phyloP scores from a whole-genome alignment of 2,329 filamentous ascomycete genomes.

The Magnaporthiopsis poae region DNA sequence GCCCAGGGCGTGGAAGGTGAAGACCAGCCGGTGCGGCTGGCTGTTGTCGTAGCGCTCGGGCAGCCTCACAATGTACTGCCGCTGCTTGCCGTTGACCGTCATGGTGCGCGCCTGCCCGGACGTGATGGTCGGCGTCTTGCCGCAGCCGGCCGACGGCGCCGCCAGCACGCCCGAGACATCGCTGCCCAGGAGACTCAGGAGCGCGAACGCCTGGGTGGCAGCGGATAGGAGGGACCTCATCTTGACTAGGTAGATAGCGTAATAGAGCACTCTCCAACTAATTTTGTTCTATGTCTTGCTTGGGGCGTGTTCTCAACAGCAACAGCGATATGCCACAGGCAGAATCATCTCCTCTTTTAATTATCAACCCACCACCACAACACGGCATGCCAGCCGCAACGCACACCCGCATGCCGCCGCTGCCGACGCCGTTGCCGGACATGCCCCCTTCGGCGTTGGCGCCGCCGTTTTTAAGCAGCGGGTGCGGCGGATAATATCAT shows the following conservation, averaged over 20 bases:
- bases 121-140: not conserved
- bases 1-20: constrained; percentile 30
- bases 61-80: constrained; percentile 5
- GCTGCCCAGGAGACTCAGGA: not conserved
- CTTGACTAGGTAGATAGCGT: not conserved
- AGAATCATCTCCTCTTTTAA: not conserved
- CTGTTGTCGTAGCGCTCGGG: constrained; percentile 6
- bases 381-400: no score
- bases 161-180: not conserved
- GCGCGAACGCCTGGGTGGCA: not conserved
- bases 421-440: not conserved
- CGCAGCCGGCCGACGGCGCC: constrained; percentile 2
- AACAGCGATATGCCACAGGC: not conserved
- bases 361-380: not conserved
- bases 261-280: not conserved
- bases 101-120: constrained; percentile 13
- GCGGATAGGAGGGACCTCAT: not conserved
- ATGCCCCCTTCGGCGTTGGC: not conserved
- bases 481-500: not conserved
- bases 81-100: not conserved
- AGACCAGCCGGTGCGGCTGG: constrained; percentile 23
- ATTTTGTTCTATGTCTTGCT: not conserved
- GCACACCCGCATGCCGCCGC: no score
- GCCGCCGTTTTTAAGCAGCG: not conserved
- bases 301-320: no score